phyloP scores from a whole-genome alignment of 2,329 filamentous ascomycete species.

The Fusarium subtropicale region DNA sequence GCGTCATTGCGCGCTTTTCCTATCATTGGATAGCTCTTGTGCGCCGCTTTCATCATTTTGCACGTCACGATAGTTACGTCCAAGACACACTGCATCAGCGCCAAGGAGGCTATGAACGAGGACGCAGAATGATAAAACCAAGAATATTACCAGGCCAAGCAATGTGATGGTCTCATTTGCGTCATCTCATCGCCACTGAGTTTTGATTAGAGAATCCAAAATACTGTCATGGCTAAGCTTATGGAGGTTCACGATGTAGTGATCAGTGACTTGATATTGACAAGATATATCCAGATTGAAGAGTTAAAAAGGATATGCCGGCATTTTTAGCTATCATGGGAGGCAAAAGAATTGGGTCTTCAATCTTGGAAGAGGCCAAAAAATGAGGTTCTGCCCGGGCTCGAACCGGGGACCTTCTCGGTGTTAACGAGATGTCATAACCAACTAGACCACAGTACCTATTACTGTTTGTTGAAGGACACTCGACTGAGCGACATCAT shows the following conservation, averaged over 20 bases:
- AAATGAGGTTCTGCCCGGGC: neutral
- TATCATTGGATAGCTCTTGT: neutral
- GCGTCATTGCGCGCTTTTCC: neutral
- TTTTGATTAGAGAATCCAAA: neutral
- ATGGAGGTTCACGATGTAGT: neutral
- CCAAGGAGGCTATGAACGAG: neutral
- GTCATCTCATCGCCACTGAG: neutral
- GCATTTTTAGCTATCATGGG: neutral
- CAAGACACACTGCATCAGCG: neutral
- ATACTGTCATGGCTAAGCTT: neutral
- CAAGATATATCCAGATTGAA: neutral
- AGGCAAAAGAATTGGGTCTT: neutral
- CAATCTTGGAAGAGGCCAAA: neutral
- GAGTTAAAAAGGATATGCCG: neutral
- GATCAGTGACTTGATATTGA: neutral
- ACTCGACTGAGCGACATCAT: rapidly evolving
- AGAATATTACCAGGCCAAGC: neutral
- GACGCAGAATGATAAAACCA: neutral
- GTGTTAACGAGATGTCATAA: constrained; percentile 1
- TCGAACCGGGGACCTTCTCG: constrained; percentile 1
- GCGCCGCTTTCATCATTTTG: constrained; percentile 17
- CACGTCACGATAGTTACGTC: neutral
- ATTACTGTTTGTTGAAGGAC: neutral
- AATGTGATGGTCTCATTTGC: neutral
- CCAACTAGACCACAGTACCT: neutral